These are phyloP conservation scores for Trametes coccinea DNA, from an alignment of 768 basidiomycete genomes.

Conservation along the genomic window DNA sequence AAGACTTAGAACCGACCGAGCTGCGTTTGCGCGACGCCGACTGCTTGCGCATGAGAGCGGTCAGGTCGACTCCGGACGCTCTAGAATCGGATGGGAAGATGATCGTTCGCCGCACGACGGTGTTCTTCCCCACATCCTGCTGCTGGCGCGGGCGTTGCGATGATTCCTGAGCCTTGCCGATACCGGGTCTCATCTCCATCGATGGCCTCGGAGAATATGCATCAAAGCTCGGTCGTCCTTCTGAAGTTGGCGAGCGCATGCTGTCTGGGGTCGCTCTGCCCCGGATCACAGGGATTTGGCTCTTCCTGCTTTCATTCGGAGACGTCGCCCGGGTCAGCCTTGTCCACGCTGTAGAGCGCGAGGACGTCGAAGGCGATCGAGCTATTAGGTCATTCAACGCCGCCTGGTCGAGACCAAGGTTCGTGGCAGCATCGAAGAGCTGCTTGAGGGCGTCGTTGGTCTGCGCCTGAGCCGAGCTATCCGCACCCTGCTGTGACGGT, in stretches of 20 bases:
- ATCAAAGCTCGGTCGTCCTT: constrained; percentile 32
- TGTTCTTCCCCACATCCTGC: constrained; percentile 31
- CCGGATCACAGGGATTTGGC: constrained; percentile 19
- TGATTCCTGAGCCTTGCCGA: constrained; percentile 13
- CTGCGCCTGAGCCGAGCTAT: constrained; percentile 21
- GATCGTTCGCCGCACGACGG: constrained; percentile 75
- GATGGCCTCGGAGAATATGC: constrained; percentile 37
- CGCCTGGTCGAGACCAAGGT: constrained; percentile 72
- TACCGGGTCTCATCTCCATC: constrained; percentile 16
- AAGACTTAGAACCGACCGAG: constrained; percentile 70
- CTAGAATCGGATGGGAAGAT: constrained; percentile 73
- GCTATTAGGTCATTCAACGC: constrained; percentile 70
- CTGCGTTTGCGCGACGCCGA: constrained; percentile 56
- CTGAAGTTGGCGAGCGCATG: constrained; percentile 23
- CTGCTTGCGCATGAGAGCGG: constrained; percentile 53
- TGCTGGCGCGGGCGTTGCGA: constrained; percentile 17
- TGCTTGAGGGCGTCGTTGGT: constrained; percentile 62
- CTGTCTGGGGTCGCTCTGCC: constrained; percentile 21
- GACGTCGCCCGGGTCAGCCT: constrained; percentile 47
- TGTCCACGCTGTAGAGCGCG: constrained; percentile 51
- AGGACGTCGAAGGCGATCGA: constrained; percentile 69
- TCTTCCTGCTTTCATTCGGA: constrained; percentile 32
- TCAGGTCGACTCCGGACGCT: constrained; percentile 57
- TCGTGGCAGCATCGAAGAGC: constrained; percentile 72
- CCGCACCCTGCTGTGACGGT: constrained; percentile 19